Base-by-base conservation (phyloP, 2,329 filamentous ascomycete genomes). In the Trichoderma sp. region DNA sequence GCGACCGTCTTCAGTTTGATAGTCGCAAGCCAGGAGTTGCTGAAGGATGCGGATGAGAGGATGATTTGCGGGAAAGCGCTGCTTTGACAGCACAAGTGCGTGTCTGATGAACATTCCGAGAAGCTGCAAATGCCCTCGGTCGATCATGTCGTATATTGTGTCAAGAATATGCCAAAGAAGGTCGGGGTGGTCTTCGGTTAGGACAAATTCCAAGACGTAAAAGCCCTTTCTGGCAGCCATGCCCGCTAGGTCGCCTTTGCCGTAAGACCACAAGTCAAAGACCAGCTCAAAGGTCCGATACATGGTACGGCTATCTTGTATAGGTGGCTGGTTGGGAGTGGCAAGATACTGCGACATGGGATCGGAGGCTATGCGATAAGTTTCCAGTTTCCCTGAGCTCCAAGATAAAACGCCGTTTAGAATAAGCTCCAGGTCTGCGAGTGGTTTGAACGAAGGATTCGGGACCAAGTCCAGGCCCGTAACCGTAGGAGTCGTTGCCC, bases 261-360 rank as follows among this genome's bases (percentile, higher is more conserved):
- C 79, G n/a, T 77, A 74, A 29, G 72, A 75, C 78, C 78, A 80
- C 13, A 80, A 73, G 68, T 80, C 79, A 58, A 80, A 80, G 27
- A 78, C 78, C 19, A 80, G 73, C 69, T 80, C 79, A 65, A 80
- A 80, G 1, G 78, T 80, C 62, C 79, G 77, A 64, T 80, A 80
- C 79, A 80, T 80, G 58, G 79, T 80, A 37, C 79, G 79, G 61
- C 79, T 80, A 66, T 80, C 79, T 67, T 80, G 77, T 13, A 80
- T 78, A 29, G 77, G 79, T 11, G 79, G 79, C 11, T 74, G 75
- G 35, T 78, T 78, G 14, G 78, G 79, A 35, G 74, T 76, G 6
- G 77, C 78, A 8, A 80, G 73, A 56, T 80, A 80, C 43, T 72
- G 73, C 3, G 77, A 79, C 79, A 80, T 80, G 65, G 79, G 77